A percentile compares a stretch with the other conserved stretches of the same genome.
These are phyloP conservation scores for Anthoceros angustus DNA, from an alignment of 225 moss, liverwort and hornwort species.

Conservation along the genomic window DNA sequence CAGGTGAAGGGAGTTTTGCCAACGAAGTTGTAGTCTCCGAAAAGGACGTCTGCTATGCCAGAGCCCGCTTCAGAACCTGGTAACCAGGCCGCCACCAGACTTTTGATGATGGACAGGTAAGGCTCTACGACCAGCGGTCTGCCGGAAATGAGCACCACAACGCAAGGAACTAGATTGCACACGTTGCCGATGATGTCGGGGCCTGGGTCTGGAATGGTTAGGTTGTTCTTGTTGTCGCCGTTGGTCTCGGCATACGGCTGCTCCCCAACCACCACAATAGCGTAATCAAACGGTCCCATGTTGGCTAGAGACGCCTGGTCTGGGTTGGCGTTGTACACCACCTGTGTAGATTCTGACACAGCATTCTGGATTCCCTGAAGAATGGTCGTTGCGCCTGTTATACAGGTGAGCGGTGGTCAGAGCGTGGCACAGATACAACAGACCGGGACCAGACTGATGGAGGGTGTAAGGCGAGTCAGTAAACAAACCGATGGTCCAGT, in stretches of 20 bases:
- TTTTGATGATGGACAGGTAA: slow-evolving; percentile 26
- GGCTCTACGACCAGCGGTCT: slow-evolving; percentile 46
- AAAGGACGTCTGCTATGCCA: slow-evolving; percentile 46
- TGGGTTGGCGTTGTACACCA: slow-evolving; percentile 28
- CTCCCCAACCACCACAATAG: slow-evolving; percentile 55
- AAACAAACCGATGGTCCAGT: slow-evolving; percentile 15
- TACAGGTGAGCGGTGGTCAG: too few species aligned
- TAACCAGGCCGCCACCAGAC: slow-evolving; percentile 59
- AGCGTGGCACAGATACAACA: too few species aligned
- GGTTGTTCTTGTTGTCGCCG: slow-evolving; percentile 51
- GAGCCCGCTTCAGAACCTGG: slow-evolving; percentile 37
- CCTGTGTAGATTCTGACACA: slow-evolving; percentile 18
- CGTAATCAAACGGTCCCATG: slow-evolving; percentile 22
- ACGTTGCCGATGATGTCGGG: slow-evolving; percentile 36
- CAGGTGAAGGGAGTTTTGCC: slow-evolving; percentile 47
- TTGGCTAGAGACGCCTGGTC: slow-evolving; percentile 17
- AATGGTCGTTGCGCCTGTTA: slow-evolving; percentile 23
- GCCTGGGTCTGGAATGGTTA: slow-evolving; percentile 32
- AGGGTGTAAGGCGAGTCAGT: too few species aligned
- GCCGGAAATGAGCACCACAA: slow-evolving; percentile 46
- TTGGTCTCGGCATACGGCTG: slow-evolving; percentile 37
- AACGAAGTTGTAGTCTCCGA: slow-evolving; percentile 40
- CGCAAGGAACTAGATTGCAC: slow-evolving; percentile 30
- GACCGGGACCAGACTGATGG: too few species aligned
- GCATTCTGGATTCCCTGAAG: slow-evolving; percentile 26